Conservation (phyloP, 1,139 yeast genomes). For the Saccharomyces hybrid region DNA sequence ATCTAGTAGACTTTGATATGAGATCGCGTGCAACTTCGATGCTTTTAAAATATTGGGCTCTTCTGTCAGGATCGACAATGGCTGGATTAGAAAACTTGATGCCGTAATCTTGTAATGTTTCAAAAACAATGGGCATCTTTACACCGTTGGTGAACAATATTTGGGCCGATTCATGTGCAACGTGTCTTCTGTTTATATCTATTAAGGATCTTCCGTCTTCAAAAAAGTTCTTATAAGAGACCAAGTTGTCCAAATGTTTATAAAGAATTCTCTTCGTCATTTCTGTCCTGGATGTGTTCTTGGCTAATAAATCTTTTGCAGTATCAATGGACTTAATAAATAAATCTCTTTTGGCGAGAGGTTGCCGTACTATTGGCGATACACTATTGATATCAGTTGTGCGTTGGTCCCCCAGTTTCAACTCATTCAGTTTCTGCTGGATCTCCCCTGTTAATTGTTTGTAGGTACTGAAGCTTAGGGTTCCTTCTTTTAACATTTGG, state of each 20-base stretch:
- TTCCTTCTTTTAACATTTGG: slow-evolving; percentile 12
- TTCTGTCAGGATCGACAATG: slow-evolving; percentile 16
- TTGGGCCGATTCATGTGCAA: slow-evolving; percentile 19
- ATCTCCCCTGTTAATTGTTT: slow-evolving; percentile 8
- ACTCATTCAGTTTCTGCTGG: slow-evolving; percentile 12
- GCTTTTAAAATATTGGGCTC: slow-evolving; percentile 24
- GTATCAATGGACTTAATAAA: slow-evolving; percentile 20
- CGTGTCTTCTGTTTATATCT: slow-evolving; percentile 8
- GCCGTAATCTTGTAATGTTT: slow-evolving; percentile 24
- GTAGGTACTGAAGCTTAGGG: slow-evolving; percentile 10
- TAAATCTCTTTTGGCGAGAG: slow-evolving; percentile 6
- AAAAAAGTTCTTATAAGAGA: slow-evolving; percentile 14
- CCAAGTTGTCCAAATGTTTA: slow-evolving; percentile 14
- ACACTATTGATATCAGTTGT: background rate
- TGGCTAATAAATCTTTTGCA: slow-evolving; percentile 17
- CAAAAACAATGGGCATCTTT: slow-evolving; percentile 28
- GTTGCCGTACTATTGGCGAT: background rate
- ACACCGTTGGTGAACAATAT: slow-evolving; percentile 24
- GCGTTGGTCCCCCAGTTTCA: slow-evolving; percentile 6
- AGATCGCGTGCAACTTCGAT: slow-evolving; percentile 21
- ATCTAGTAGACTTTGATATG: slow-evolving; percentile 15
- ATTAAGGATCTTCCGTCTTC: slow-evolving; percentile 14
- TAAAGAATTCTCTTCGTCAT: slow-evolving; percentile 16
- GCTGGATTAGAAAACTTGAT: slow-evolving; percentile 11
- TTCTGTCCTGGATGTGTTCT: slow-evolving; percentile 19